Percentiles rank a stretch among this genome's conserved stretches.
phyloP scores from a whole-genome alignment of 2,329 filamentous ascomycete genomes.

The Botrytis elliptica region DNA sequence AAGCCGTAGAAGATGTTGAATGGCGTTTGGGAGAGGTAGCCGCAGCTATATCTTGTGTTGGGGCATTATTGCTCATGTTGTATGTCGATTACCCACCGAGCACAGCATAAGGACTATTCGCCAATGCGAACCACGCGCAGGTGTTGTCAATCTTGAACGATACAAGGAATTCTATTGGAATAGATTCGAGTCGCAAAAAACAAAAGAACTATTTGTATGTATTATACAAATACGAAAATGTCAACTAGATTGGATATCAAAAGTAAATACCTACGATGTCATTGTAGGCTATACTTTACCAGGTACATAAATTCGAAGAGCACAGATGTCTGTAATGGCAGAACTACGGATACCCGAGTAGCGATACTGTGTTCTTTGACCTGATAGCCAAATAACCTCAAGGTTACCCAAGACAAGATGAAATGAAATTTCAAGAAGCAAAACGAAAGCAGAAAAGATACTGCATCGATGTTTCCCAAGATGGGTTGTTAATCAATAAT shows the following conservation, averaged over 20 bases:
- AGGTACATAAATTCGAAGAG: slow-evolving; percentile 9
- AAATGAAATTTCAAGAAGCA: background rate
- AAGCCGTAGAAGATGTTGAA: slow-evolving; percentile 23
- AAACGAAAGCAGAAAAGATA: background rate
- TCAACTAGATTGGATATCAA: background rate
- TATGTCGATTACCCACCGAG: slow-evolving; percentile 24
- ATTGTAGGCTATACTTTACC: background rate
- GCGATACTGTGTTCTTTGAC: slow-evolving; percentile 20
- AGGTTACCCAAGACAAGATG: no score
- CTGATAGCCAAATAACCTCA: background rate
- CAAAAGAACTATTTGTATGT: background rate
- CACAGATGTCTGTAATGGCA: slow-evolving; percentile 16
- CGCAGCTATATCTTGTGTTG: slow-evolving; percentile 27
- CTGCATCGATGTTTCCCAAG: background rate
- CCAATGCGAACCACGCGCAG: background rate
- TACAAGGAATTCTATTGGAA: background rate
- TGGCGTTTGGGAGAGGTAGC: slow-evolving; percentile 24
- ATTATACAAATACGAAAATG: background rate
- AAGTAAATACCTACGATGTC: background rate
- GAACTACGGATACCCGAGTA: slow-evolving; percentile 14
- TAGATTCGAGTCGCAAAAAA: background rate
- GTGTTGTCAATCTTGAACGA: background rate
- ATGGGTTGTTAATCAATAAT: background rate
- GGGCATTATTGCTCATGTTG: slow-evolving; percentile 37
- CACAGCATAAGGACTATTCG: slow-evolving; percentile 18